A percentile compares a stretch with the other conserved stretches of the same genome.
Evolutionary conservation across 2,329 filamentous ascomycete genomes (phyloP).

Genomic region (Talaromyces islandicus): DNA sequence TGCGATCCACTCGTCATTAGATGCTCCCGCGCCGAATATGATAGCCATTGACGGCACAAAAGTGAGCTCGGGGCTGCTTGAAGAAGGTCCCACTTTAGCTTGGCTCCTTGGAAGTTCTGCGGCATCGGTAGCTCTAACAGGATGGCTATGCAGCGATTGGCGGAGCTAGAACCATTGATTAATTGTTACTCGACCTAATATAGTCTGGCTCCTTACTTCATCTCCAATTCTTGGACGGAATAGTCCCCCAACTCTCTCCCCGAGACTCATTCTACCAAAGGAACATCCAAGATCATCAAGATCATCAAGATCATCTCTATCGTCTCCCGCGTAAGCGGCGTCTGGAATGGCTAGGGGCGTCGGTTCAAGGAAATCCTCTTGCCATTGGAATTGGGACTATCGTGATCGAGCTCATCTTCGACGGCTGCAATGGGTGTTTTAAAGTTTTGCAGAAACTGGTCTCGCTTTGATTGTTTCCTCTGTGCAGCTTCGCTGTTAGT

Average conservation of each 20-base stretch:
- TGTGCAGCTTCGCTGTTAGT: not conserved
- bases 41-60: not conserved
- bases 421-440: not conserved
- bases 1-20: constrained; percentile 29
- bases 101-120: not conserved
- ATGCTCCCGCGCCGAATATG: not conserved
- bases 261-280: not conserved
- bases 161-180: constrained; percentile 28
- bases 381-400: not conserved
- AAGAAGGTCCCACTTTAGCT: not conserved
- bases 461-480: not conserved
- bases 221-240: constrained; percentile 2
- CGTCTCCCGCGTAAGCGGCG: constrained; percentile 13
- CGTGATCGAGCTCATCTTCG: not conserved
- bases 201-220: constrained; percentile 41
- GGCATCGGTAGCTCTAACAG: not conserved
- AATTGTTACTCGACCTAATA: constrained; percentile 52
- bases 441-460: not conserved
- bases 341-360: constrained; percentile 10
- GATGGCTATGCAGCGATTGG: not conserved
- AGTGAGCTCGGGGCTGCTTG: not conserved
- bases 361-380: not conserved
- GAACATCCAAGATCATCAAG: not conserved
- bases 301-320: constrained; percentile 7
- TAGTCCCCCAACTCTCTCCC: not conserved